Evolutionary conservation across 2,329 filamentous ascomycete genomes (phyloP).

Genomic region (Sclerotiophoma versabilis): DNA sequence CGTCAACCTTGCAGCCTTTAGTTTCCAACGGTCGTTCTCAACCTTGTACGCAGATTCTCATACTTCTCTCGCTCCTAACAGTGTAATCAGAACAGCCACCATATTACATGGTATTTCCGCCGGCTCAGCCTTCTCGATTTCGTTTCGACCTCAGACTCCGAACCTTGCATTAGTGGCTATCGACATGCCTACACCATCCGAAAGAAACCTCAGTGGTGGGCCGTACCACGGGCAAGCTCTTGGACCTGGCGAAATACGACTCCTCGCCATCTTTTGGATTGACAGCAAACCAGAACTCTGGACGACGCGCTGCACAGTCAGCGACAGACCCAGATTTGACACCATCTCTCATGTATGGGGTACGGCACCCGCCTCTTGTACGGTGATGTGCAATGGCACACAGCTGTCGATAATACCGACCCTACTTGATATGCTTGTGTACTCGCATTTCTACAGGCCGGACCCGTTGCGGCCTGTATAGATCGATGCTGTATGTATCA

Average conservation of each 20-base stretch:
- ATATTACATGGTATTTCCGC: too few species aligned
- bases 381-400: slow-evolving; percentile 1
- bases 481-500: slow-evolving; percentile 13
- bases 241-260: neutral
- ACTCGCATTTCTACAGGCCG: neutral
- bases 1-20: too few species aligned
- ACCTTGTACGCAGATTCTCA: too few species aligned
- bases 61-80: too few species aligned
- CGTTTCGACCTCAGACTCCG: too few species aligned
- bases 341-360: slow-evolving; percentile 16
- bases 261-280: neutral
- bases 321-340: neutral
- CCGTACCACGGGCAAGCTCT: neutral
- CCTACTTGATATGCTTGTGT: slow-evolving; percentile 3
- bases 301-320: neutral
- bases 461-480: neutral
- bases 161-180: neutral
- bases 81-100: too few species aligned
- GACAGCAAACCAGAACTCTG: neutral
- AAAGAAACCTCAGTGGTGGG: neutral
- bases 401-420: neutral
- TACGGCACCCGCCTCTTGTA: neutral
- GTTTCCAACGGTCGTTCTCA: too few species aligned
- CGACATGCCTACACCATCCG: neutral
- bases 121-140: too few species aligned